Base-by-base conservation (phyloP, 2,329 filamentous ascomycete genomes). In the Colletotrichum sp. region DNA sequence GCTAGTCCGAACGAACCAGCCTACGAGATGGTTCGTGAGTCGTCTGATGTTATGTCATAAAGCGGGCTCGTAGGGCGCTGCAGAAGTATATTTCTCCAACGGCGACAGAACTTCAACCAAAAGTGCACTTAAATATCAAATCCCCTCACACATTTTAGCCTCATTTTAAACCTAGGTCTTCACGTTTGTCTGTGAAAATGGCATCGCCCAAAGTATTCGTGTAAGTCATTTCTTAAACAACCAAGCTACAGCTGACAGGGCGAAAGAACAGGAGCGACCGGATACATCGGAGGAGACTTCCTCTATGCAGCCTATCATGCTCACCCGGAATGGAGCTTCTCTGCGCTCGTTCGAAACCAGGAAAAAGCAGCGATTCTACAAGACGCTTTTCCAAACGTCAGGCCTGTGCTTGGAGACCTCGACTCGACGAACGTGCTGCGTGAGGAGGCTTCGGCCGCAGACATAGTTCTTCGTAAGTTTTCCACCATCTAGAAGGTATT, bases 401-500 rank as follows among this genome's bases (percentile, higher is more conserved):
- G 44, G 11, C n/a, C n/a, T 3, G 44, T 52, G 0, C 0, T 22
- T 22, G 44, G 44, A 8, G 44, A 52, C 11, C 44, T 52, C 2
- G 3, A 22, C n/a, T 52, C 44, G 0, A 1, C 4, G 1, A n/a
- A 22, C 2, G 12, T 52, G 0, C 12, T 52, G 11, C 44, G n/a
- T 0, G 44, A 52, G 2, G n/a, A 52, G 44, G 44, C n/a, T 52
- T 52, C n/a, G 12, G 12, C 3, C 0, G 44, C 44, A 7, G n/a
- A 52, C 11, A 52, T 52, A 22, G 44, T 52, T 13, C 44, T 52
- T 8, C 44, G 44, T 52, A 1, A 49, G 44, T 49, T 2, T 49
- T 4, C n/a, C n/a, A 0, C 6, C 0, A 4, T 22, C n/a, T 6
- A 0, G 7, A 3, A 22, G 0, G 44, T 13, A 49, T 22, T 49